Base-by-base conservation (phyloP, 441 rosid species). In the Erysimum pusillum region DNA sequence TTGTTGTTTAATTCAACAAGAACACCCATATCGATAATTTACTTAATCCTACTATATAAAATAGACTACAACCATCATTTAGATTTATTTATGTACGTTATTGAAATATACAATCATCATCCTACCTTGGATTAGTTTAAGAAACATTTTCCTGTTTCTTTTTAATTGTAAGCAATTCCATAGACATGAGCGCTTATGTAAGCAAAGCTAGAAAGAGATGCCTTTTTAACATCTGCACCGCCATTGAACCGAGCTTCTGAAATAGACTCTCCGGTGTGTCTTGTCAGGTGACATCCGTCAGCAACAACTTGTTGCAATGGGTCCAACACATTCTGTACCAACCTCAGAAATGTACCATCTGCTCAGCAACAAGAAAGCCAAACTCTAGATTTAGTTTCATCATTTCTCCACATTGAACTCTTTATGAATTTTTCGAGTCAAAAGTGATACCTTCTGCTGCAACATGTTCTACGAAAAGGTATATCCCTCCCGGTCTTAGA, bases 401-500 rank as follows among this genome's bases (percentile, higher is more conserved):
- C 28, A 11, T 28, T 41, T 25, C 48, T 41, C 42, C 20, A 10
- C 31, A 22, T 36, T 28, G n/a, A 15, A 35, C 39, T 84, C 45
- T 41, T 20, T 41, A 41, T 8, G 32, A 32, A 48, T 1, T 41
- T 18, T 2, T 20, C 7, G 4, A 18, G 3, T 31, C 61, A 3
- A 52, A 74, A 17, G 34, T 45, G 0, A 31, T 82, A 91, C 98
- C 98, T 86, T 90, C 73, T 2, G 98, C 98, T 48, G 97, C 95
- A 67, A 91, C 93, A 76, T 96, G 98, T 82, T 96, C 99, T 64
- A 93, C 87, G 67, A 96, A 93, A 44, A 93, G 6, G 80, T 87
- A 96, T 62, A 75, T 48, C 72, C 97, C 98, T 15, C 93, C 93
- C 1, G 97, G 98, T 83, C 82, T 96, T 42, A 96, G 83, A 81